phyloP scores from a whole-genome alignment of 2,329 filamentous ascomycete genomes.

The Elsinoe batatas region DNA sequence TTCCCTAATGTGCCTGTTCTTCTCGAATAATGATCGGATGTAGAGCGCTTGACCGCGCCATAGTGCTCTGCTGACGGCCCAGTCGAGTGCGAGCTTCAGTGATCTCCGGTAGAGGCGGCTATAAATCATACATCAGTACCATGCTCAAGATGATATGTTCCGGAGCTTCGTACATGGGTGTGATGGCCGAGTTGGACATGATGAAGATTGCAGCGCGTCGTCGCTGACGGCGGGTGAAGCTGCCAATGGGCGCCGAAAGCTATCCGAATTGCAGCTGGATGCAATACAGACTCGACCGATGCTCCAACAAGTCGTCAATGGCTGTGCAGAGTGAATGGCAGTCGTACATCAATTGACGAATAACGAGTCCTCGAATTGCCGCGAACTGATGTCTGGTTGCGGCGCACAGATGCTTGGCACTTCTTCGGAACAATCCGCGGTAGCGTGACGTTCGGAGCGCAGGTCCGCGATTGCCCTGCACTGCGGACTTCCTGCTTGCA shows the following conservation, averaged over 20 bases:
- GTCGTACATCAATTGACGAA: not conserved
- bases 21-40: slow-evolving; percentile 89
- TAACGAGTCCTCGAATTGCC: not conserved
- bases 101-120: slow-evolving; percentile 80
- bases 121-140: slow-evolving; percentile 14
- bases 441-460: slow-evolving; percentile 8
- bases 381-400: slow-evolving; percentile 2
- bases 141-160: not conserved
- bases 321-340: not conserved
- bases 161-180: slow-evolving; percentile 9
- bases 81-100: slow-evolving; percentile 87
- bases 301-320: not conserved
- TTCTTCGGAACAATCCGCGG: slow-evolving; percentile 5
- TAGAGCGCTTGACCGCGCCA: slow-evolving; percentile 97
- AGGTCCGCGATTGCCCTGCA: not conserved
- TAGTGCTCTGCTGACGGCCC: slow-evolving; percentile 82
- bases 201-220: slow-evolving; percentile 5
- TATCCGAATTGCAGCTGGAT: not conserved
- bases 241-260: not conserved
- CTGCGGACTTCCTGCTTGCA: not conserved
- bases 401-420: slow-evolving; percentile 4
- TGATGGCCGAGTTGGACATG: slow-evolving; percentile 16
- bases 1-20: slow-evolving; percentile 75
- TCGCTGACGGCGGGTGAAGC: not conserved
- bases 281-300: not conserved